phyloP scores from a whole-genome alignment of 495 filamentous ascomycete species.

The Rostrohypoxylon terebratum region DNA sequence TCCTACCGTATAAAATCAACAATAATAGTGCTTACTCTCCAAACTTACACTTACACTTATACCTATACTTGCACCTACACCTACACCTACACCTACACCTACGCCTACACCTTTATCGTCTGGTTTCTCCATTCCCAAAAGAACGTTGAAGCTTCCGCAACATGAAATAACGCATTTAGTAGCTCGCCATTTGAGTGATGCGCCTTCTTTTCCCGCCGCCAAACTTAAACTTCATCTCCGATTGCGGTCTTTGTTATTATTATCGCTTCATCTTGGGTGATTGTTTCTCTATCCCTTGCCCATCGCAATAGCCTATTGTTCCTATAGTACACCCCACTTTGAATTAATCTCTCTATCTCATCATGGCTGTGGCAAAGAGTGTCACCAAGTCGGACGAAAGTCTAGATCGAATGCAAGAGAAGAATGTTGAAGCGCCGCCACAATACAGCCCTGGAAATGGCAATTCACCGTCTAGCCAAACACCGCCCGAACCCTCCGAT shows the following conservation, averaged over 20 bases:
- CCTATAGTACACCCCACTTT: background rate
- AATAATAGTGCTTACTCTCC: background rate
- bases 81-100: background rate
- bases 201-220: background rate
- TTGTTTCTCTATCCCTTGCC: background rate
- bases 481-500: slow-evolving; percentile 14
- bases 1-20: background rate
- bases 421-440: slow-evolving; percentile 45
- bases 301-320: background rate
- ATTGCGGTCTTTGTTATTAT: background rate
- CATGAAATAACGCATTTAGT: background rate
- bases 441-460: slow-evolving; percentile 32
- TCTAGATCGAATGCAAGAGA: background rate
- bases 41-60: background rate
- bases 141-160: background rate
- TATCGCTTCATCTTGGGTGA: background rate
- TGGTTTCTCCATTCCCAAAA: background rate
- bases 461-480: slow-evolving; percentile 2
- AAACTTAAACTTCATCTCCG: background rate
- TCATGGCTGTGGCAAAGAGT: slow-evolving; percentile 13
- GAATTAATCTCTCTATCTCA: background rate
- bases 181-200: background rate
- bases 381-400: background rate
- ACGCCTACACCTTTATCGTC: no score
- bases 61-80: no score